Percentiles rank a stretch among this genome's conserved stretches.
These are phyloP conservation scores for Trichopus zeylanicus DNA, from an alignment of 116 monocot genomes.

Conservation along the genomic window DNA sequence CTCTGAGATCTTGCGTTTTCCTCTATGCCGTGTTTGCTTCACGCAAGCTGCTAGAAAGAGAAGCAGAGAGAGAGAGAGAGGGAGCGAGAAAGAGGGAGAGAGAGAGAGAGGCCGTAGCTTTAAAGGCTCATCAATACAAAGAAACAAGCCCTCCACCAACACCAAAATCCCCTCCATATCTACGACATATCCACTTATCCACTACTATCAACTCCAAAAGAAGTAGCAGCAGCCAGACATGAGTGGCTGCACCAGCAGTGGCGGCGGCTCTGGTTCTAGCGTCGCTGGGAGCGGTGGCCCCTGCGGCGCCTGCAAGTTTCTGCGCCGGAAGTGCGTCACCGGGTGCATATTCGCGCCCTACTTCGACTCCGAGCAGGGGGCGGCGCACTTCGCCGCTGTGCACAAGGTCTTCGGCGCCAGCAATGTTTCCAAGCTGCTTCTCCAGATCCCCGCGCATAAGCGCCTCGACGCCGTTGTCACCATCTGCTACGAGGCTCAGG, in stretches of 20 bases:
- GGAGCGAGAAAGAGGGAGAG: not conserved
- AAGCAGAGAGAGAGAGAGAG: not conserved
- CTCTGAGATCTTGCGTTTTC: no score
- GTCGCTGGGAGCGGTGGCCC: not conserved
- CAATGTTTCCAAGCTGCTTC: constrained; percentile 41
- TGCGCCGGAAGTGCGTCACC: constrained; percentile 17
- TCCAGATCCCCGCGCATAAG: constrained; percentile 13
- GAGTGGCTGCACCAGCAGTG: not conserved
- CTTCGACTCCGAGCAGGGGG: constrained; percentile 30
- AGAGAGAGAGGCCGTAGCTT: not conserved
- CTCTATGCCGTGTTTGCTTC: not conserved
- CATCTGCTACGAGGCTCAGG: constrained; percentile 24
- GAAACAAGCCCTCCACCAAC: not conserved
- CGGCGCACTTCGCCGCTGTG: constrained; percentile 26
- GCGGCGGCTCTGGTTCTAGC: not conserved
- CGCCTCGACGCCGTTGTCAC: constrained; percentile 24
- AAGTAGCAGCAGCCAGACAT: no score
- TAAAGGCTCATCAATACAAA: constrained; percentile 2
- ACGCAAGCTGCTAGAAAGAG: not conserved
- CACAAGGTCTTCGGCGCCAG: constrained; percentile 61
- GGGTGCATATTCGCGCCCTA: constrained; percentile 31
- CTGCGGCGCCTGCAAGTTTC: constrained; percentile 32
- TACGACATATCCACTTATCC: no score
- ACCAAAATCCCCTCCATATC: not conserved
- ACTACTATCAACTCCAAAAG: no score